Conservation (phyloP, 2,329 filamentous ascomycete genomes). For the Eutypa lata region DNA sequence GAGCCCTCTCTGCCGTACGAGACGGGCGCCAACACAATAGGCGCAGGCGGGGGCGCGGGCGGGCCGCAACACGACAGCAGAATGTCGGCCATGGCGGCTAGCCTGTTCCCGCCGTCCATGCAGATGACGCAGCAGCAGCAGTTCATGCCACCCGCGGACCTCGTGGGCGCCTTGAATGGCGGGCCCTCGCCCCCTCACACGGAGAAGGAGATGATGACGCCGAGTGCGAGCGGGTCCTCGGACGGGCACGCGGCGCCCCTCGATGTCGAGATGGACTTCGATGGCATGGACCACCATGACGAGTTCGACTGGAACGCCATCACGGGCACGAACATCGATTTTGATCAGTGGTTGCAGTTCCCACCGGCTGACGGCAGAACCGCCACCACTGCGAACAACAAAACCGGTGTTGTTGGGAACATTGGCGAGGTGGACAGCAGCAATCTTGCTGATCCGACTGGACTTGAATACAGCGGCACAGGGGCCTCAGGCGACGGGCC, state of each 20-base stretch:
- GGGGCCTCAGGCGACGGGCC: not conserved
- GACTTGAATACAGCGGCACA: not conserved
- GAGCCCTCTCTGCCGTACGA: slow-evolving; percentile 45
- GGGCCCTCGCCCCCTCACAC: slow-evolving; percentile 43
- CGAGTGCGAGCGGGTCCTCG: slow-evolving; percentile 40
- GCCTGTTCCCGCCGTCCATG: slow-evolving; percentile 19
- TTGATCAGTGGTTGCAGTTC: slow-evolving; percentile 59
- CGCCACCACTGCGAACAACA: not conserved
- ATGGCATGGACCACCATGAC: slow-evolving; percentile 36
- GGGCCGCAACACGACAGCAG: slow-evolving; percentile 28
- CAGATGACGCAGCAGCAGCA: slow-evolving; percentile 3
- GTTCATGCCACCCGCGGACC: slow-evolving; percentile 11
- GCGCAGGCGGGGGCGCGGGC: slow-evolving; percentile 21
- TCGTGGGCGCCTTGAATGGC: slow-evolving; percentile 24
- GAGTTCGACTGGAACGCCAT: slow-evolving; percentile 55
- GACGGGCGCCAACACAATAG: slow-evolving; percentile 18
- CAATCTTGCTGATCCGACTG: not conserved
- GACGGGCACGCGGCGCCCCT: slow-evolving; percentile 36
- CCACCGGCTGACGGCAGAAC: slow-evolving; percentile 36
- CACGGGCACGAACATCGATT: slow-evolving; percentile 51
- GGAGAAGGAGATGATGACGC: slow-evolving; percentile 39
- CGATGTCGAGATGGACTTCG: slow-evolving; percentile 44
- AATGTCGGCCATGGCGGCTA: slow-evolving; percentile 10
- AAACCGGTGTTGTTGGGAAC: too few relatives aligned
- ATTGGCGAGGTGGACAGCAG: not conserved